Percentiles rank a stretch among this genome's conserved stretches.
phyloP scores from a whole-genome alignment of 2,329 filamentous ascomycete species.

The Alternaria gaisen region DNA sequence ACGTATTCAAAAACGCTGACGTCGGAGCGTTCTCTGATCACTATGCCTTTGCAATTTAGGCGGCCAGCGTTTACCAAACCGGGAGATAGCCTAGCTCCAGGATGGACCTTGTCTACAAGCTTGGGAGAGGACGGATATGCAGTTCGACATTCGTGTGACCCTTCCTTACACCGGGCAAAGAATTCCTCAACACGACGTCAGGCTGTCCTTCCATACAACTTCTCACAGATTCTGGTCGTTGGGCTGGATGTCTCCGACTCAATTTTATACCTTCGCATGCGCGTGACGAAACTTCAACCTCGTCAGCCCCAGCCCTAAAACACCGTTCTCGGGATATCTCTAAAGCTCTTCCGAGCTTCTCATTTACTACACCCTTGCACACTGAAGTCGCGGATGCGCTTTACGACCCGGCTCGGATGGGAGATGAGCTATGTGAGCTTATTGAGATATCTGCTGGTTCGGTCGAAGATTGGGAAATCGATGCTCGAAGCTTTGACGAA shows the following conservation, averaged over 20 bases:
- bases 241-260: conserved; percentile 24
- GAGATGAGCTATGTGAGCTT: conserved; percentile 9
- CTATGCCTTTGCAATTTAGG: not conserved
- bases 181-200: conserved; percentile 9
- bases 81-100: conserved; percentile 23
- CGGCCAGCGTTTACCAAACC: not conserved
- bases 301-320: not conserved
- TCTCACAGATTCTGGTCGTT: conserved; percentile 5
- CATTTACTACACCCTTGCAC: not conserved
- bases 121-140: not conserved
- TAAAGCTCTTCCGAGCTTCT: not conserved
- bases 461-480: conserved; percentile 19
- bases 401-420: not conserved
- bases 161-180: conserved; percentile 14
- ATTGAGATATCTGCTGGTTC: conserved; percentile 27
- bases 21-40: not conserved
- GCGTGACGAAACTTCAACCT: not conserved
- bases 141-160: conserved; percentile 13
- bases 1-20: not conserved
- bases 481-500: conserved; percentile 24
- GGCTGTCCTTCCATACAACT: conserved; percentile 16
- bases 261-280: conserved; percentile 4
- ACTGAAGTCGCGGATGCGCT: not conserved
- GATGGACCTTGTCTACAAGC: conserved; percentile 8
- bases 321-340: not conserved